Evolutionary conservation across 176 grass and related monocot species (phyloP).

Genomic region (Lolium perenne): DNA sequence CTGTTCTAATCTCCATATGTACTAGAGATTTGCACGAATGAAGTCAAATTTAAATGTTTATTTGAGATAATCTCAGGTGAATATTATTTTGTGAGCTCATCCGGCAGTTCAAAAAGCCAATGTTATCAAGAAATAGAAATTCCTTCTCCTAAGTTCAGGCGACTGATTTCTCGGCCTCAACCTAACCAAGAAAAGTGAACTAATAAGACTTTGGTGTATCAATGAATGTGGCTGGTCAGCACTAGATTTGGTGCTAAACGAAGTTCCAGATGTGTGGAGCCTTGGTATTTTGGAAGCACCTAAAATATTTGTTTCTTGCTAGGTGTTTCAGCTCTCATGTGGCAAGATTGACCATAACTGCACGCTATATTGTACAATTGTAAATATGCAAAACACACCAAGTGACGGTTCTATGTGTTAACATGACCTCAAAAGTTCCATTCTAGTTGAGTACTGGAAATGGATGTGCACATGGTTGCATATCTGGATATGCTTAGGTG

Average conservation of each 20-base stretch:
- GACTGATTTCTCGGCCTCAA: neutral
- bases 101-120: neutral
- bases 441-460: slow-evolving; percentile 3
- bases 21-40: neutral
- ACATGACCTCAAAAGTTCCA: neutral
- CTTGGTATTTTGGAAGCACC: neutral
- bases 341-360: neutral
- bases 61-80: neutral
- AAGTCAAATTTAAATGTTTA: slow-evolving; percentile 6
- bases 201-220: neutral
- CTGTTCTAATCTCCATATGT: neutral
- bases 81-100: neutral
- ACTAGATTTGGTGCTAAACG: neutral
- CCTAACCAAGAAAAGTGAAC: neutral
- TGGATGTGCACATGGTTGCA: neutral
- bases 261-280: neutral
- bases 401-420: neutral
- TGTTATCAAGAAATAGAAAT: neutral
- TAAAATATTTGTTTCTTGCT: neutral
- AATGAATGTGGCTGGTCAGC: neutral
- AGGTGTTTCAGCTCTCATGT: neutral
- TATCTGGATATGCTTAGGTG: neutral
- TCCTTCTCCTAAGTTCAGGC: neutral
- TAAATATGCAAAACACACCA: neutral
- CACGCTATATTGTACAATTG: neutral